These are phyloP conservation scores for Trichoderma atroviride DNA, from an alignment of 2,329 filamentous ascomycete genomes.

Conservation along the genomic window DNA sequence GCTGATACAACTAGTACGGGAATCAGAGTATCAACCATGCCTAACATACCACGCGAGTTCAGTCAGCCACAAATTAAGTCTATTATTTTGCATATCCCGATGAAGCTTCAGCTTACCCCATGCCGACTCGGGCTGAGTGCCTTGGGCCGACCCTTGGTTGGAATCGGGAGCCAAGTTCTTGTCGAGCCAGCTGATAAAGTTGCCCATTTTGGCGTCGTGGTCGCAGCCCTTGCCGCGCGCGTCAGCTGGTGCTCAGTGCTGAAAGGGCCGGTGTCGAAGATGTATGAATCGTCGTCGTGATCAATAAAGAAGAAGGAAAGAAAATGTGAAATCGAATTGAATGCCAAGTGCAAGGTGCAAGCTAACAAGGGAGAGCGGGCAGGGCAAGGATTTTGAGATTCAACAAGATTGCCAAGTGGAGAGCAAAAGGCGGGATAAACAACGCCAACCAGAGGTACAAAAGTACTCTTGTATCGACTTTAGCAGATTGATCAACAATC, in stretches of 20 bases:
- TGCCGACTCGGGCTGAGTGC: slow-evolving; percentile 38
- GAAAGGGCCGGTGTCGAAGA: neutral
- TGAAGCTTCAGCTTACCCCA: slow-evolving; percentile 37
- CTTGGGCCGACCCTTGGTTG: slow-evolving; percentile 33
- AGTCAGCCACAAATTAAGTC: slow-evolving; percentile 3
- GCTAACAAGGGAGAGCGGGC: slow-evolving; percentile 1
- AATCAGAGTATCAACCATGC: slow-evolving; percentile 55
- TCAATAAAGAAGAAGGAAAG: neutral
- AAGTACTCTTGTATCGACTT: neutral
- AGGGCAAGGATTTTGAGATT: slow-evolving; percentile 13
- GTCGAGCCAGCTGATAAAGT: slow-evolving; percentile 46
- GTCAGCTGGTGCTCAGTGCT: neutral
- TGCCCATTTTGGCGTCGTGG: slow-evolving; percentile 39
- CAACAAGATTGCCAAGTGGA: neutral
- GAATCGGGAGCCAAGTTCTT: slow-evolving; percentile 35
- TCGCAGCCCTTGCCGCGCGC: slow-evolving; percentile 24
- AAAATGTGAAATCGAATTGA: neutral
- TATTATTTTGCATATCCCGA: no score
- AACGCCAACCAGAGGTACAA: neutral
- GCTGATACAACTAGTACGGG: slow-evolving; percentile 54
- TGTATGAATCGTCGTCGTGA: neutral
- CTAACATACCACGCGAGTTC: slow-evolving; percentile 29
- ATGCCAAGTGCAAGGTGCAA: neutral
- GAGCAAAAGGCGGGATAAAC: slow-evolving; percentile 3
- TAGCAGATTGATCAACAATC: slow-evolving; percentile 24